Evolutionary conservation across 768 basidiomycete genomes (phyloP), one percentile per base, ranked within the genome.

Genomic region (Cyathus striatus): DNA sequence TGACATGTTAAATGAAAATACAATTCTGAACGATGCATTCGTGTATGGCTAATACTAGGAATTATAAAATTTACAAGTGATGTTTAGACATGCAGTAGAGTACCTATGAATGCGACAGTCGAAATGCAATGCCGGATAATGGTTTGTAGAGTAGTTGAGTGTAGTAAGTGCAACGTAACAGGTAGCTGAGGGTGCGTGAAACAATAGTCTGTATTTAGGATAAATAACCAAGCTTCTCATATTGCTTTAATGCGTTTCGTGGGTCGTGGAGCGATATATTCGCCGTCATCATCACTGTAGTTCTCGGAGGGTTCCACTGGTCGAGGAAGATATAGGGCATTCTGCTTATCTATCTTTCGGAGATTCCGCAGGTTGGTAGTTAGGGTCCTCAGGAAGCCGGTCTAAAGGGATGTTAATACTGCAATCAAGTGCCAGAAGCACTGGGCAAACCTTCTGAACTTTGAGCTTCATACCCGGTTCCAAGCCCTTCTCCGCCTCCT

Each of bases 361-460:
- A 89, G 58, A 22, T 70, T 64, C 14, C 81, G 76, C 37, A 89
- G 67, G 46, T 77, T 71, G n/a, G 61, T 42, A 7, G 72, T 64
- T 38, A 89, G 61, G 3, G 78, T 76, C 56, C 76, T 86, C 52
- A 83, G 68, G 52, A 89, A 89, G 22, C 85, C 82, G 51, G 67
- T 82, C 86, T 89, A 22, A 37, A 43, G 4, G 10, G 23, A 38
- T 13, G 12, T n/a, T 23, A 38, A 39, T 21, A 22, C 30, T 24
- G n/a, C 23, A 7, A 23, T 2, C 23, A 27, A 25, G 5, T 7
- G 40, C 13, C n/a, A 44, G 12, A 18, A 30, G 16, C 6, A 35
- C 4, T 17, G 4, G 22, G 45, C 70, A 44, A 41, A 85, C 86
- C 76, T 83, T 86, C 26, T 68, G 56, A 23, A 81, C 52, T 23